phyloP scores from a whole-genome alignment of 2,329 filamentous ascomycete species.

The Ophiostoma tasmaniense region DNA sequence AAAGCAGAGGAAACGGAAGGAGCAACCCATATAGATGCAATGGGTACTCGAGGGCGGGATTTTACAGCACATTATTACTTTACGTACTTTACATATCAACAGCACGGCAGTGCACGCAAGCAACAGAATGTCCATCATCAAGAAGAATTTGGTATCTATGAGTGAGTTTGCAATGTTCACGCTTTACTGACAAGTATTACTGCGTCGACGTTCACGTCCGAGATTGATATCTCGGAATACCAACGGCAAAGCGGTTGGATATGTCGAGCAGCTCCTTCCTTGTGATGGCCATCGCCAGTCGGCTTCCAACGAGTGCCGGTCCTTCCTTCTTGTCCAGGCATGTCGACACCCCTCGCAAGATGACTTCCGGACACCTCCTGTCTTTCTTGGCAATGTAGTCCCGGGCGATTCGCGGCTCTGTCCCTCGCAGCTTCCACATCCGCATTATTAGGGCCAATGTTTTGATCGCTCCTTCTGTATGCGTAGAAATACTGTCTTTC shows the following conservation, averaged over 20 bases:
- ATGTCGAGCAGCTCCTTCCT: neutral
- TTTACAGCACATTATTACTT: neutral
- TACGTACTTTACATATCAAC: neutral
- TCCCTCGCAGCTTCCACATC: neutral
- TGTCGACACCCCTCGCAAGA: neutral
- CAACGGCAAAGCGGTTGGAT: neutral
- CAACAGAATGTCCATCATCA: neutral
- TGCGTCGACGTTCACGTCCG: neutral
- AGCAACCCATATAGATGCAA: neutral
- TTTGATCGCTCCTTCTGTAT: conserved; percentile 12
- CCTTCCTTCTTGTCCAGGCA: neutral
- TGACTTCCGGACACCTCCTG: neutral
- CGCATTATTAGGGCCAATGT: neutral
- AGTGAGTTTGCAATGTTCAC: neutral
- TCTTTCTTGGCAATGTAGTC: neutral
- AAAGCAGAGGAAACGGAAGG: conserved; percentile 6
- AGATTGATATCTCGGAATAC: neutral
- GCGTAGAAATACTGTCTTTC: neutral
- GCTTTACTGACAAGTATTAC: neutral
- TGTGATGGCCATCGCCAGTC: neutral
- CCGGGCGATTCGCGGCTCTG: neutral
- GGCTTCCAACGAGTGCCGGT: neutral
- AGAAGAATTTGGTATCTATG: neutral
- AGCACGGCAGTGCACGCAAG: neutral
- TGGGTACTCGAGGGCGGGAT: neutral